Conservation (phyloP, 208 protist species). For the Leishmania lainsoni region DNA sequence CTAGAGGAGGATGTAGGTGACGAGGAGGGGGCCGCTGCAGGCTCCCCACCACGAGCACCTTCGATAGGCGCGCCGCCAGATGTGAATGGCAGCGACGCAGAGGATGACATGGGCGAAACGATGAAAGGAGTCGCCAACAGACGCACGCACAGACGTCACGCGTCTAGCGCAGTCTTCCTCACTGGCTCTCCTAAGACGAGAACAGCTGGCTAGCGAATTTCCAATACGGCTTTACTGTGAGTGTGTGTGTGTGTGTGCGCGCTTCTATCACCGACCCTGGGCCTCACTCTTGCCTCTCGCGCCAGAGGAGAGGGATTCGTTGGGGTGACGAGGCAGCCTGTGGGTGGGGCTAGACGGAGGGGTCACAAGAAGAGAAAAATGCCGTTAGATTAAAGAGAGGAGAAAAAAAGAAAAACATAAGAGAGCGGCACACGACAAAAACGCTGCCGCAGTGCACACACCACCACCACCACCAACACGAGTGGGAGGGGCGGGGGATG, state of each 20-base stretch:
- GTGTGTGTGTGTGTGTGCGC: slow-evolving; percentile 1
- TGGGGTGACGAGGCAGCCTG: neutral
- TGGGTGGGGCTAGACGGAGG: neutral
- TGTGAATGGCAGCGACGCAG: slow-evolving; percentile 1
- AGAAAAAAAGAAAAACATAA: neutral
- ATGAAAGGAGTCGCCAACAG: neutral
- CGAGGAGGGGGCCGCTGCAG: slow-evolving; percentile 7
- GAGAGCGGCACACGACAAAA: neutral
- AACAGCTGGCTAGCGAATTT: neutral
- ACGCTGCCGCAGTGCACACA: neutral
- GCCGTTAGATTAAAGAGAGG: neutral
- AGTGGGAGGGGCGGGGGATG: no score
- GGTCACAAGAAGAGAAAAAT: neutral
- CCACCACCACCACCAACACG: neutral
- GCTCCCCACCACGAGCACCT: neutral
- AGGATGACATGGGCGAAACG: slow-evolving; percentile 16
- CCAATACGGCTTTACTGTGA: neutral
- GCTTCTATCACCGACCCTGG: neutral
- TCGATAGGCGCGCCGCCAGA: neutral
- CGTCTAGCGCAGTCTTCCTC: neutral
- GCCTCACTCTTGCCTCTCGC: neutral
- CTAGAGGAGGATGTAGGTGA: slow-evolving; percentile 7
- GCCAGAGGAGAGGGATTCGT: neutral
- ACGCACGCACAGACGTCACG: neutral
- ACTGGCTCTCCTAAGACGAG: neutral